Percentiles rank a stretch among this genome's conserved stretches.
phyloP scores from a whole-genome alignment of 2,329 filamentous ascomycete species.

The Ophiostoma sp. region DNA sequence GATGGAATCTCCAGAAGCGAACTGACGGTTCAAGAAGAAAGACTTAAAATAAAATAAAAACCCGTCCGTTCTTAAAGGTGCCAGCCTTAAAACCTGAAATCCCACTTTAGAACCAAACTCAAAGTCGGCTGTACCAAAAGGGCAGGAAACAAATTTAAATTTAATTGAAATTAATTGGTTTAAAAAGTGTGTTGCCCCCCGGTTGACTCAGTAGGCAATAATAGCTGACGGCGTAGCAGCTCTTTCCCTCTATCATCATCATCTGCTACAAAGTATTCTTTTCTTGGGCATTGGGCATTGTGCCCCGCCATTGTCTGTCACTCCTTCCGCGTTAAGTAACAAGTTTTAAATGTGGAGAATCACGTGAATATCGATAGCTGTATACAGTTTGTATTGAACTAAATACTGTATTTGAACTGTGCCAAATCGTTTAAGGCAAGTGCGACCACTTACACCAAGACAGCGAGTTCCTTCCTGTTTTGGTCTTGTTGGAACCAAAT shows the following conservation, averaged over 20 bases:
- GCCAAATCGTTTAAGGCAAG: background rate
- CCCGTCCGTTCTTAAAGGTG: background rate
- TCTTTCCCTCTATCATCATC: background rate
- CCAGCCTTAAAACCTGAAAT: background rate
- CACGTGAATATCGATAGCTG: background rate
- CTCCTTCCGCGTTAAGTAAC: slow-evolving; percentile 2
- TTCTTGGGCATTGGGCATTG: background rate
- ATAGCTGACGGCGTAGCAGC: background rate
- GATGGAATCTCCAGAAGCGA: background rate
- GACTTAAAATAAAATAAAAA: background rate
- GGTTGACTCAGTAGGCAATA: background rate
- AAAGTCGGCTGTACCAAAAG: background rate
- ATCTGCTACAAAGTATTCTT: background rate
- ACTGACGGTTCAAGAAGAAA: background rate
- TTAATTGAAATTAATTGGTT: slow-evolving; percentile 7
- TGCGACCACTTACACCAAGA: slow-evolving; percentile 12
- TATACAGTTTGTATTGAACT: background rate
- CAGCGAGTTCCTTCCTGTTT: background rate
- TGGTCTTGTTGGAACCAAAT: background rate
- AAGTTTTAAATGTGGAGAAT: slow-evolving; percentile 1
- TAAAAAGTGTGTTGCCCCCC: slow-evolving; percentile 10
- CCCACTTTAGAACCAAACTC: background rate
- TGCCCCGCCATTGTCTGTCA: slow-evolving; percentile 13
- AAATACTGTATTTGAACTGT: background rate
- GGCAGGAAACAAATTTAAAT: slow-evolving; percentile 6